Conservation (phyloP, 1,139 yeast genomes). For the Geotrichum australiense region DNA sequence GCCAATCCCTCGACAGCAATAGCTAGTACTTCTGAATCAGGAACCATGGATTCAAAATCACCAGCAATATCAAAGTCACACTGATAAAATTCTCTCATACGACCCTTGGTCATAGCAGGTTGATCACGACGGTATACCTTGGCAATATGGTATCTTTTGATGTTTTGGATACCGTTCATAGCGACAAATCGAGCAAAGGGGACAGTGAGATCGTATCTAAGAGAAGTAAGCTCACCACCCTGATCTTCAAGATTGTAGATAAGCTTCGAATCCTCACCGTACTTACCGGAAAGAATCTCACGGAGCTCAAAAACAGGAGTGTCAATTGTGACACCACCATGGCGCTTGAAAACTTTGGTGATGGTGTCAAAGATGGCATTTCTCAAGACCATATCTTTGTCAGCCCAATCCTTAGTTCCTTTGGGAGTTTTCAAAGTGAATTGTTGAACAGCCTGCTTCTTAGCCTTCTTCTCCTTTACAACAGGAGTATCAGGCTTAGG, state of each 20-base stretch:
- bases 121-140: slow-evolving; percentile 98
- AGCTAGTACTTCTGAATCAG: slow-evolving; percentile 84
- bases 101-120: slow-evolving; percentile 98
- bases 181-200: slow-evolving; percentile 98
- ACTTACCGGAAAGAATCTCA: slow-evolving; percentile 92
- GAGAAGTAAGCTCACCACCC: slow-evolving; percentile 94
- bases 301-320: slow-evolving; percentile 96
- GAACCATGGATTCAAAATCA: slow-evolving; percentile 83
- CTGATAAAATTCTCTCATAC: slow-evolving; percentile 98
- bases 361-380: slow-evolving; percentile 75
- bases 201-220: slow-evolving; percentile 93
- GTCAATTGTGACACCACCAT: slow-evolving; percentile 96
- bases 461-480: slow-evolving; percentile 12
- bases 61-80: slow-evolving; percentile 98
- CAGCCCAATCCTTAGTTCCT: slow-evolving; percentile 97
- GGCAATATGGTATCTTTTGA: slow-evolving; percentile 94
- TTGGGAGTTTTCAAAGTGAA: slow-evolving; percentile 88
- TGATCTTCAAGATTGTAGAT: slow-evolving; percentile 95
- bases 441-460: slow-evolving; percentile 29
- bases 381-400: slow-evolving; percentile 91
- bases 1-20: slow-evolving; percentile 78
- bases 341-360: slow-evolving; percentile 70
- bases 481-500: slow-evolving; percentile 15
- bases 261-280: slow-evolving; percentile 95
- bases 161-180: slow-evolving; percentile 79